These are phyloP conservation scores for Sclerotinia minor DNA, from an alignment of 2,329 filamentous ascomycete species.

Conservation along the genomic window DNA sequence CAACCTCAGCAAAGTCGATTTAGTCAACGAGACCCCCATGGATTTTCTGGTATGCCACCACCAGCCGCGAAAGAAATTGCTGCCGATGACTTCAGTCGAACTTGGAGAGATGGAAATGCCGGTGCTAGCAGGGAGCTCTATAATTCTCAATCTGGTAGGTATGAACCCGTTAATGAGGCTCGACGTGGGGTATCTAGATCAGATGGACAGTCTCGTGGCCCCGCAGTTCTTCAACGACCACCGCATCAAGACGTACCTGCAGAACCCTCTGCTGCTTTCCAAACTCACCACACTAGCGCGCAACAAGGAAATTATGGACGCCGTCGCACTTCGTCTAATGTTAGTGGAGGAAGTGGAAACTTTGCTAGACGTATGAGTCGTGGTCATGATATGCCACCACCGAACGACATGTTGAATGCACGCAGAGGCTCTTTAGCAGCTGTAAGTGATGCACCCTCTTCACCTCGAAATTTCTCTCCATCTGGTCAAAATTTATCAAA, in stretches of 20 bases:
- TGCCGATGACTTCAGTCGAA: constrained; percentile 87
- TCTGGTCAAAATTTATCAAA: constrained; percentile 36
- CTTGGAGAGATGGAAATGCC: constrained; percentile 71
- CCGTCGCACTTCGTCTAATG: constrained; percentile 84
- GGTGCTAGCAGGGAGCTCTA: constrained; percentile 74
- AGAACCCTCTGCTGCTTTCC: constrained; percentile 84
- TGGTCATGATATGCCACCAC: constrained; percentile 40
- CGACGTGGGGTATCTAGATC: constrained; percentile 67
- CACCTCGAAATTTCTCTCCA: constrained; percentile 46
- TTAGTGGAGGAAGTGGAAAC: constrained; percentile 80
- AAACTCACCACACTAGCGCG: constrained; percentile 67
- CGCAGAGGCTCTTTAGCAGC: constrained; percentile 53
- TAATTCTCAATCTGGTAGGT: constrained; percentile 92
- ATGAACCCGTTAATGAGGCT: constrained; percentile 79
- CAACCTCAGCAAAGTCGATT: constrained; percentile 50
- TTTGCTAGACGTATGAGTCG: constrained; percentile 50
- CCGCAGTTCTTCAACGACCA: constrained; percentile 76
- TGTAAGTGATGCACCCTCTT: constrained; percentile 53
- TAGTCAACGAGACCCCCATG: constrained; percentile 56
- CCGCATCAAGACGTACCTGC: constrained; percentile 64
- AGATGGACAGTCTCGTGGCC: constrained; percentile 68
- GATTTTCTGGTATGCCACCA: constrained; percentile 54
- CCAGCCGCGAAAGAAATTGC: constrained; percentile 78
- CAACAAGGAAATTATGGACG: constrained; percentile 70
- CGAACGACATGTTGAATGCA: constrained; percentile 45